Percentiles rank a stretch among this genome's conserved stretches.
phyloP scores from a whole-genome alignment of 306 rosid species.

The Castanopsis chinensis region DNA sequence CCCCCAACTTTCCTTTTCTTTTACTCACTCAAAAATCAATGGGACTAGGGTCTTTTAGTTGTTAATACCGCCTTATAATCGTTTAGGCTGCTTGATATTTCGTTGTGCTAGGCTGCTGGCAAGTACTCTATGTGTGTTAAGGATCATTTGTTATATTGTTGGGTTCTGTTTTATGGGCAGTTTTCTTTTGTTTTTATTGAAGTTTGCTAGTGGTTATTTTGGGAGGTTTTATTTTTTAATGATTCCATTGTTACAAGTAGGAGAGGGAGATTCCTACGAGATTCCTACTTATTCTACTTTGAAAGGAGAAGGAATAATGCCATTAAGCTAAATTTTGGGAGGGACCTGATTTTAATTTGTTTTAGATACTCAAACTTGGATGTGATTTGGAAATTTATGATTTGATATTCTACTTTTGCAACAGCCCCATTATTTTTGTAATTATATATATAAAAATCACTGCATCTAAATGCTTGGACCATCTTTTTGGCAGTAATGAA shows the following conservation, averaged over 20 bases:
- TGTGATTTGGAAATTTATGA: background rate
- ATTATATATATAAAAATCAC: background rate
- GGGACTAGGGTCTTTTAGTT: too few relatives aligned
- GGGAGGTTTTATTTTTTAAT: too few relatives aligned
- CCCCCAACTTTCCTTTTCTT: too few relatives aligned
- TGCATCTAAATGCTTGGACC: background rate
- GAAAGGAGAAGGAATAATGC: too few relatives aligned
- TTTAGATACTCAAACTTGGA: background rate
- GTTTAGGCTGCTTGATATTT: too few relatives aligned
- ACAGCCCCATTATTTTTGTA: background rate
- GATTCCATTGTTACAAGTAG: too few relatives aligned
- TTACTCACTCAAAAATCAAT: too few relatives aligned
- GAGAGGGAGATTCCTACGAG: background rate
- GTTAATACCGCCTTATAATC: too few relatives aligned
- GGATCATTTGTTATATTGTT: background rate
- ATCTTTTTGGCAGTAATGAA: background rate
- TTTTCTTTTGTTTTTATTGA: background rate
- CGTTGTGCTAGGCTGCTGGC: too few relatives aligned
- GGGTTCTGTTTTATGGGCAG: background rate
- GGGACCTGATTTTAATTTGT: background rate
- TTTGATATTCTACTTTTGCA: background rate
- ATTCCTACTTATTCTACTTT: too few relatives aligned
- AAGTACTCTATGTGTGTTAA: background rate
- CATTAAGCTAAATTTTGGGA: too few relatives aligned
- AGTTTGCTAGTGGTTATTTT: background rate